Evolutionary conservation across 2,329 filamentous ascomycete species (phyloP), one percentile per base, ranked within the genome.

Genomic region (Sporothrix sp.): DNA sequence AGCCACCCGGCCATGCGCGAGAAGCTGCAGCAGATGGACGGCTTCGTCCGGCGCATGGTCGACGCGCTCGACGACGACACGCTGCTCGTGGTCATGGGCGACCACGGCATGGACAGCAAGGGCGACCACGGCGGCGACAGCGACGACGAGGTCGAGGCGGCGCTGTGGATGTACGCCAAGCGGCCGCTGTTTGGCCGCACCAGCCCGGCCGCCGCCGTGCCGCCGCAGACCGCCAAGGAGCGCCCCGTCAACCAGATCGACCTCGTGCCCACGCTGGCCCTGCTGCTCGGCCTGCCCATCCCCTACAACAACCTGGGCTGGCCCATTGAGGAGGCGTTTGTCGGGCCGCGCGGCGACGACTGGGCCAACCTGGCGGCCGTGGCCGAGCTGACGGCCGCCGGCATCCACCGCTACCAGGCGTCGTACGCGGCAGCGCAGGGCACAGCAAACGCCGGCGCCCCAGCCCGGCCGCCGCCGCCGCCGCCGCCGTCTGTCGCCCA

Each of bases 71-170:
- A 95, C 59, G 85, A 96, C 48, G 72, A 87, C 50, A 98, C 93
- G 0, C 71, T 98, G 20, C 71, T 98, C 32, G 81, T 98, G 18
- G 86, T 98, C 13, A 95, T 98, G 88, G 93, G 93, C n/a, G 93
- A 98, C 64, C 93, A 98, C 63, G 93, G 93, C 10, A 98, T 98
- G 93, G 93, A 98, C 65, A 73, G 79, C 54, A 97, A 98, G 69
- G 93, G 93, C 16, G 93, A 98, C 58, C 93, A 98, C 62, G 93
- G 93, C n/a, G 93, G 93, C 50, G 93, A 98, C 70, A 96, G 91
- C 28, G 87, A 96, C 58, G 89, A 97, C 57, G 93, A 98, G 65
- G 80, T 98, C 7, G 82, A 98, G 66, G 89, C 93, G 51, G 89
- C 93, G 2, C 67, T 98, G 42, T 98, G 93, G 91, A 95, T 98